Conservation (phyloP, 306 rosid genomes). For the Phaseolus lunatus region DNA sequence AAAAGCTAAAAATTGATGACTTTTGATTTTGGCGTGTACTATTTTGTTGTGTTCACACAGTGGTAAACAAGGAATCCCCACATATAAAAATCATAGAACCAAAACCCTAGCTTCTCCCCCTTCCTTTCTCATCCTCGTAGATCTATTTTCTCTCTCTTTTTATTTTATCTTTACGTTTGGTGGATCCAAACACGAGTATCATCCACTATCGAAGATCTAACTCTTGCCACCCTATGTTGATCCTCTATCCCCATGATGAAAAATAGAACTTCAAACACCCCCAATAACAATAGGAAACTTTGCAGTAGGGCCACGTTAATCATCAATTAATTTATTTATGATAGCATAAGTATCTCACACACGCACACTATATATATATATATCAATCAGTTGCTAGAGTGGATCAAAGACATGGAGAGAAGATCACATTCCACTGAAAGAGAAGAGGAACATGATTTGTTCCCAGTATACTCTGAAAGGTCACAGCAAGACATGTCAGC, state of each 20-base stretch:
- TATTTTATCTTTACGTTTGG: neutral
- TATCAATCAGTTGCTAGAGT: conserved; percentile 28
- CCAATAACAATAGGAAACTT: neutral
- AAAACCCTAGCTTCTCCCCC: conserved; percentile 40
- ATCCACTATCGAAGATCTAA: neutral
- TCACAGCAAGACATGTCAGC: conserved; percentile 78
- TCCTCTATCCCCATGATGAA: neutral
- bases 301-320: neutral
- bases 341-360: neutral
- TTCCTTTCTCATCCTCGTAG: neutral
- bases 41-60: conserved; percentile 44
- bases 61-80: neutral
- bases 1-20: neutral
- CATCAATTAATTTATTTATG: neutral
- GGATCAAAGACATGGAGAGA: conserved; percentile 61
- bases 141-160: conserved; percentile 6
- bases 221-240: neutral
- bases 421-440: conserved; percentile 52
- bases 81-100: conserved; percentile 16
- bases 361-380: neutral
- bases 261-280: neutral
- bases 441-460: conserved; percentile 59
- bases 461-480: conserved; percentile 77
- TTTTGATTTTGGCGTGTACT: neutral
- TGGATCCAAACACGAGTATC: conserved; percentile 31